Evolutionary conservation across 1,284 basidiomycete species (phyloP).

Genomic region (Tilletiaria anomala): DNA sequence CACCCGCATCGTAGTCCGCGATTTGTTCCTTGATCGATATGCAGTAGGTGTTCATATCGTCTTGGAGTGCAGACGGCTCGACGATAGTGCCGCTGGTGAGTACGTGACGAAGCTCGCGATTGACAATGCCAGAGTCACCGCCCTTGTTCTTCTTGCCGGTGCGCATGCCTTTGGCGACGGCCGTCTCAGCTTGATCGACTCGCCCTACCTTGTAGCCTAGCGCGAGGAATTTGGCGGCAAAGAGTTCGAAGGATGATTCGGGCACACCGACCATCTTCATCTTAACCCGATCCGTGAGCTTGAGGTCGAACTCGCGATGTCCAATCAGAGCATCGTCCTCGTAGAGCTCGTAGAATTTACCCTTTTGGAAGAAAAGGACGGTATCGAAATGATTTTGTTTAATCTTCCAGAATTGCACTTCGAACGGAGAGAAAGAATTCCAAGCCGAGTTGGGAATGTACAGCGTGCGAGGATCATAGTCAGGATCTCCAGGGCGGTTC

Average conservation of each 20-base stretch:
- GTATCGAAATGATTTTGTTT: slow-evolving; percentile 42
- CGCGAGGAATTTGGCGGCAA: slow-evolving; percentile 43
- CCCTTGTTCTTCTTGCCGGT: slow-evolving; percentile 45
- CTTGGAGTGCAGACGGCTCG: slow-evolving; percentile 70
- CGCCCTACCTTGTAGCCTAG: slow-evolving; percentile 83
- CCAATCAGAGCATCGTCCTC: slow-evolving; percentile 40
- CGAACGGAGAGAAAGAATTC: slow-evolving; percentile 82
- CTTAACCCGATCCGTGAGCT: slow-evolving; percentile 72
- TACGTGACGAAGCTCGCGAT: slow-evolving; percentile 52
- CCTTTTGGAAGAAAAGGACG: slow-evolving; percentile 93
- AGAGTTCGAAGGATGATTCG: slow-evolving; percentile 68
- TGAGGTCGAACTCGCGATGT: slow-evolving; percentile 40
- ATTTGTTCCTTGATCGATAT: slow-evolving; percentile 60
- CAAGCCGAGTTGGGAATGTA: slow-evolving; percentile 66
- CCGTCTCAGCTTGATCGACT: slow-evolving; percentile 93
- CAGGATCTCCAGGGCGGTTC: slow-evolving; percentile 59
- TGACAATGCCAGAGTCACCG: slow-evolving; percentile 10
- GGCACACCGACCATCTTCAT: slow-evolving; percentile 96
- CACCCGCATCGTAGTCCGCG: neutral
- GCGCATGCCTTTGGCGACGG: slow-evolving; percentile 50
- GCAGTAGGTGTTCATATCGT: slow-evolving; percentile 91
- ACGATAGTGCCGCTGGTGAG: slow-evolving; percentile 94
- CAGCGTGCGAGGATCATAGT: slow-evolving; percentile 86
- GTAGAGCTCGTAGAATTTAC: slow-evolving; percentile 44
- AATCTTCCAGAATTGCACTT: slow-evolving; percentile 48